Conservation (phyloP, 2,329 filamentous ascomycete species). For the Cladobotryum mycophilum region DNA sequence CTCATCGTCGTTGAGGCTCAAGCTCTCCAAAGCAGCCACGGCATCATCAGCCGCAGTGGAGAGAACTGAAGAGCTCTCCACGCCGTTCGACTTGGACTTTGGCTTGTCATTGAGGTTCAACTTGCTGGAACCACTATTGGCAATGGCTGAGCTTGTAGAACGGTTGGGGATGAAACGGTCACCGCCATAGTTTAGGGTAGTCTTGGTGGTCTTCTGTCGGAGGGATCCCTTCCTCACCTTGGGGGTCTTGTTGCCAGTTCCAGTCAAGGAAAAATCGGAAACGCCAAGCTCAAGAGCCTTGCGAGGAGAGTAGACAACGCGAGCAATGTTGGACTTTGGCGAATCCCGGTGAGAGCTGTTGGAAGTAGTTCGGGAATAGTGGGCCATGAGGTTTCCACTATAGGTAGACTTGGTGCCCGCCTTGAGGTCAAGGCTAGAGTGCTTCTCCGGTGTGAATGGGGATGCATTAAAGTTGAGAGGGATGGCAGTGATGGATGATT, state of each 20-base stretch:
- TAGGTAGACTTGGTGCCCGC: constrained; percentile 66
- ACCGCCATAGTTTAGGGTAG: constrained; percentile 69
- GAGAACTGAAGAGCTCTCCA: constrained; percentile 69
- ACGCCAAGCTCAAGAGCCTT: constrained; percentile 81
- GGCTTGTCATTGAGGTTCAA: constrained; percentile 65
- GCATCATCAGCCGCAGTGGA: constrained; percentile 76
- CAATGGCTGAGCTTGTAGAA: constrained; percentile 78
- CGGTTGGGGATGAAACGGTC: constrained; percentile 98
- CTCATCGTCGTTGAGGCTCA: constrained; percentile 69
- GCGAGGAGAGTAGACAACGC: constrained; percentile 66
- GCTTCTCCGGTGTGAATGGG: constrained; percentile 69
- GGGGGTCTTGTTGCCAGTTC: constrained; percentile 67
- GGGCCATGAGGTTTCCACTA: constrained; percentile 70
- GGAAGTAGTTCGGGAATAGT: constrained; percentile 61
- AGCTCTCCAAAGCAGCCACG: constrained; percentile 69
- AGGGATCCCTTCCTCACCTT: constrained; percentile 51
- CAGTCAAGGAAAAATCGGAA: constrained; percentile 85
- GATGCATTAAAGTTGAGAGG: constrained; percentile 56
- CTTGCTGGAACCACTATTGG: constrained; percentile 77
- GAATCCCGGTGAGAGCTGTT: constrained; percentile 63
- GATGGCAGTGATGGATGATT: constrained; percentile 45
- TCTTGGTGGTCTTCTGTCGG: constrained; percentile 62
- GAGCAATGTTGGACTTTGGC: constrained; percentile 93
- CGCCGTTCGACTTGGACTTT: constrained; percentile 56
- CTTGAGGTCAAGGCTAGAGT: constrained; percentile 44